Conservation (phyloP, 768 basidiomycete genomes). For the Boletellus emodensis region DNA sequence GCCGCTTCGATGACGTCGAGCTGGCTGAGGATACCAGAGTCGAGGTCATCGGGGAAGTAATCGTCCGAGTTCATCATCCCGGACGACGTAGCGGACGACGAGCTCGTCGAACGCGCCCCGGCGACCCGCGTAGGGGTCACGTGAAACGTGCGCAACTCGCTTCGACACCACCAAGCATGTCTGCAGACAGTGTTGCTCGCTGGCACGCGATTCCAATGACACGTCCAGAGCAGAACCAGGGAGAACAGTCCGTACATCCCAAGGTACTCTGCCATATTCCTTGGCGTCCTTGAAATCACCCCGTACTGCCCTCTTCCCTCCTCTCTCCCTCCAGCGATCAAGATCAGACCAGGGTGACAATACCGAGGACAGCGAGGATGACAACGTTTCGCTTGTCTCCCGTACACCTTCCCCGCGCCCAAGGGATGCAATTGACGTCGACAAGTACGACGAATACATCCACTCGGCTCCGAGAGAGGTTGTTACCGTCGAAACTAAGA, state of each 20-base stretch:
- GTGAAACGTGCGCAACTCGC: background rate
- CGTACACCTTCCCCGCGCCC: slow-evolving; percentile 69
- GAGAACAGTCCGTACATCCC: slow-evolving; percentile 25
- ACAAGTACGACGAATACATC: slow-evolving; percentile 67
- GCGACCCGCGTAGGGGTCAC: background rate
- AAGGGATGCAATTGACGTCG: slow-evolving; percentile 48
- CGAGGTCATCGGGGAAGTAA: slow-evolving; percentile 66
- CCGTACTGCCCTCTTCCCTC: slow-evolving; percentile 55
- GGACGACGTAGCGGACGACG: slow-evolving; percentile 2
- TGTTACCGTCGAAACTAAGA: slow-evolving; percentile 77
- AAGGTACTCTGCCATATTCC: slow-evolving; percentile 69
- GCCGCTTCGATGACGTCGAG: slow-evolving; percentile 72
- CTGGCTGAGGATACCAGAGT: slow-evolving; percentile 55
- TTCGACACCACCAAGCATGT: slow-evolving; percentile 41
- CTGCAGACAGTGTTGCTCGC: slow-evolving; percentile 56
- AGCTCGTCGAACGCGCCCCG: background rate
- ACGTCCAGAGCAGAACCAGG: slow-evolving; percentile 29
- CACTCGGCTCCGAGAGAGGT: slow-evolving; percentile 52
- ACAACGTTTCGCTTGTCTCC: slow-evolving; percentile 69
- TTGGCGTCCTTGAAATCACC: slow-evolving; percentile 39
- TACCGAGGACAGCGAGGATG: slow-evolving; percentile 52
- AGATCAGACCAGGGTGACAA: slow-evolving; percentile 36
- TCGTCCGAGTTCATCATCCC: slow-evolving; percentile 69
- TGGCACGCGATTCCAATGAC: slow-evolving; percentile 69
- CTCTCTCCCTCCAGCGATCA: slow-evolving; percentile 57